Base-by-base conservation (phyloP, 805 yeast genomes). In the Candida golubevii region DNA sequence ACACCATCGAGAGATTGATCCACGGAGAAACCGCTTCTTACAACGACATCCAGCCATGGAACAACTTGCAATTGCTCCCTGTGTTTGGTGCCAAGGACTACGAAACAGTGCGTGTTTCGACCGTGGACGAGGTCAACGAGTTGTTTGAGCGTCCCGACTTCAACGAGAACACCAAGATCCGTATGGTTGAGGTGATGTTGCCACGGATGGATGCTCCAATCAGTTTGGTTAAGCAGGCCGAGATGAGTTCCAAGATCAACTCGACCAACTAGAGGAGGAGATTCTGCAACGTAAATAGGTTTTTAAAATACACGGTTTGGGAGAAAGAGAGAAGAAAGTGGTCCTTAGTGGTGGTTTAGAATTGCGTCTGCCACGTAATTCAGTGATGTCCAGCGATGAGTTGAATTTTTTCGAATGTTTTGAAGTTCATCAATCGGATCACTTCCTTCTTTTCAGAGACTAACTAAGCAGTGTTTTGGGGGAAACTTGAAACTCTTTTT, bases 21-120 rank as follows among this genome's bases (percentile, higher is more conserved):
- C 72, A 67, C 51, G 72, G 72, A 14, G 64, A 57, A 51, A 58
- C 55, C 29, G 67, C 69, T n/a, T 48, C 51, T 3, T 66, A 67
- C 56, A 65, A 66, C 52, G 66, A 66, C 45, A 66, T 67, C 46
- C 71, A 67, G 50, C 59, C 67, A 18, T 67, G 72, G 72, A 59
- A 66, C 48, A 65, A 66, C 52, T 56, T 59, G 46, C 55, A 58
- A 44, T 44, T 67, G 44, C 60, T 67, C 47, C 59, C 60, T 12
- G 55, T 65, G 11, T 67, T 67, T 47, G 60, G 60, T 13, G 66
- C 67, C 33, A 53, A 59, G 46, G 48, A 62, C 37, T 59, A 56
- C 46, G 68, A 67, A 38, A 39, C 63, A 13, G 31, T 49, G 27
- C 54, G 58, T 28, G 62, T 66, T 12, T 43, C 54, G 26, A 64